Base-by-base conservation (phyloP, 2,329 filamentous ascomycete species). In the Penicillium griseofulvum region DNA sequence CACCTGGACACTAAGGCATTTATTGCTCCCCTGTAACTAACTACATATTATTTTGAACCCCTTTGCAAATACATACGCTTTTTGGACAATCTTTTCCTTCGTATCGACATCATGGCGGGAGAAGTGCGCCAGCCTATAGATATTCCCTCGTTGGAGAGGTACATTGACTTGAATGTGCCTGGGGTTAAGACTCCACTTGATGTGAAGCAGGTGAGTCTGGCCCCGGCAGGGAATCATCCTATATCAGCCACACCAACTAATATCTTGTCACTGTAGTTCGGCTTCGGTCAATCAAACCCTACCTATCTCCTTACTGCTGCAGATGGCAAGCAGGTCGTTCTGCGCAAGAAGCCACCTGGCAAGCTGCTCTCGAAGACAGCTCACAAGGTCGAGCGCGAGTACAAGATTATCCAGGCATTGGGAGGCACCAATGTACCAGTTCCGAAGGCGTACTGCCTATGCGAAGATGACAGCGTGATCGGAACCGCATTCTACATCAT, bases 301-400 rank as follows among this genome's bases (percentile, higher is more conserved):
- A 99, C 94, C 2, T 99, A 97, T 77, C 90, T 93, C 68, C 81
- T 97, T 68, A 96, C 87, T 16, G 86, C 86, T 49, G 80, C 85
- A 62, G 81, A 86, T 70, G 85, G 86, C 49, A 74, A 79, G 64
- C 86, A 87, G 70, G 96, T 87, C 76, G 94, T 99, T 33, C 83
- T 97, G 79, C 90, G 94, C 72, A 97, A 99, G 83, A 97, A 97
- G 78, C 94, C 94, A 0, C 93, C 94, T n/a, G 94, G 94, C 61
- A 86, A 88, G 77, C 87, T 99, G 37, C 82, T 97, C 47, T 96
- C 91, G 66, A 91, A 91, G 78, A 93, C 93, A 2, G 94, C 94
- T 10, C 94, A 99, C 79, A 89, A 93, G 73, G 93, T 99, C 68
- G 94, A 99, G 78, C 89, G 94, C 66, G 94, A 99, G 76, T 94